Base-by-base conservation (phyloP, 805 yeast genomes). In the Candida loeiensis region DNA sequence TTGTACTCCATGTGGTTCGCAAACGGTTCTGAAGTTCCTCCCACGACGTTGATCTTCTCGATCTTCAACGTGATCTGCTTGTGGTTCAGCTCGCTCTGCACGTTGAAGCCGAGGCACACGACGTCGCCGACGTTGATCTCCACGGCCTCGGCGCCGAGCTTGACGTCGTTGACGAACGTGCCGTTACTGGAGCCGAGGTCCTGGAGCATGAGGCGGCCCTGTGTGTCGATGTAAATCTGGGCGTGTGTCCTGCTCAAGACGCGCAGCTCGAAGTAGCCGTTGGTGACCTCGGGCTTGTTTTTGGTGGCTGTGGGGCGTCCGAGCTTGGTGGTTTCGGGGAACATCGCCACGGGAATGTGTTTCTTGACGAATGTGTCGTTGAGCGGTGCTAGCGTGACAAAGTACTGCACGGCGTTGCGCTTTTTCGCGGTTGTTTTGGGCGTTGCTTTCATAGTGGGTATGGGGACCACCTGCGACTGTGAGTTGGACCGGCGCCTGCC, bases 221-320 rank as follows among this genome's bases (percentile, higher is more conserved):
- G 59, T 13, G 77, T 69, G 49, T 86, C 93, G 26, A 89, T 77
- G 67, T 77, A 86, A 46, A 93, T 65, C 53, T 86, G 91, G 0
- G 99, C 99, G 63, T 93, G 99, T 55, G 86, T 93, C 48, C 99
- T 71, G 14, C 95, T 82, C 34, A 93, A 73, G 8, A 95, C 98
- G 20, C 98, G 71, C 8, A 96, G 87, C 63, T 93, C 98, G 56
- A 93, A 93, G 58, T 76, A 90, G 0, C 98, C 99, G 58, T 95
- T 95, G 26, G 85, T 82, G 2, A 85, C 68, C 45, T 73, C 77
- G 26, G 78, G 79, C 41, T 72, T 70, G 34, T 73, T 69, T 45
- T 72, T 74, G 2, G 85, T 70, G 47, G 83, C 85, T 13, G 85
- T 82, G 34, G 95, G 98, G 40, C 99, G 75, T 1, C 99, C 99